Conservation (phyloP, 2,329 filamentous ascomycete genomes). For the Didymella pinodella region DNA sequence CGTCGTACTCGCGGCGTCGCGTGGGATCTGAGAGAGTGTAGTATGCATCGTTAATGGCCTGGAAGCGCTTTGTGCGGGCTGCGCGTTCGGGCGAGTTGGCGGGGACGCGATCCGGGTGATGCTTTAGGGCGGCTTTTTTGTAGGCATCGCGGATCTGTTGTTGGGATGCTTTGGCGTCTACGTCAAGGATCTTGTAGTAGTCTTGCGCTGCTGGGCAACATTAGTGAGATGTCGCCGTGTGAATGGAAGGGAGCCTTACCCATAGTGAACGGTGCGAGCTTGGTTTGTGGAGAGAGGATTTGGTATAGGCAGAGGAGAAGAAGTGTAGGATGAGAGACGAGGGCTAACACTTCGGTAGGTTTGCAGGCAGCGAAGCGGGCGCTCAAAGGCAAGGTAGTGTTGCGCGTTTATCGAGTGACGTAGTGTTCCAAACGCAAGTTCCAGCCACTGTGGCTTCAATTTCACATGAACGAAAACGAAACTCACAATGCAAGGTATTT, state of each 20-base stretch:
- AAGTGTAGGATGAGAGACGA: not conserved
- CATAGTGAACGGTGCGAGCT: slow-evolving; percentile 4
- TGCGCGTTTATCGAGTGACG: slow-evolving; percentile 14
- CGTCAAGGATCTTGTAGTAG: slow-evolving; percentile 62
- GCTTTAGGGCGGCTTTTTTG: slow-evolving; percentile 90
- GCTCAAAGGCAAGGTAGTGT: slow-evolving; percentile 16
- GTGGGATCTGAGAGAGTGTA: slow-evolving; percentile 83
- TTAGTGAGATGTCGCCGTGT: slow-evolving; percentile 4
- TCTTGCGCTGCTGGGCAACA: slow-evolving; percentile 11
- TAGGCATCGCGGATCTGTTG: slow-evolving; percentile 93
- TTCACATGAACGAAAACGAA: slow-evolving; percentile 6
- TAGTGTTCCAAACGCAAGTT: slow-evolving; percentile 7
- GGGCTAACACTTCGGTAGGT: not conserved
- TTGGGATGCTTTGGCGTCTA: slow-evolving; percentile 75
- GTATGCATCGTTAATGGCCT: slow-evolving; percentile 92
- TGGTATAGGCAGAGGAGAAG: not conserved
- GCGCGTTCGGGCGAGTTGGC: slow-evolving; percentile 82
- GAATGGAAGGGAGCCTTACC: not conserved
- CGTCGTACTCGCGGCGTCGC: slow-evolving; percentile 84
- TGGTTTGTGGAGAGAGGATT: not conserved
- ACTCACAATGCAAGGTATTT: not conserved
- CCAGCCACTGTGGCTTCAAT: slow-evolving; percentile 27
- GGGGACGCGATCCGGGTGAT: slow-evolving; percentile 90
- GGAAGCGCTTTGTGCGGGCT: slow-evolving; percentile 84
- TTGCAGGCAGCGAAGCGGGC: slow-evolving; percentile 7